Evolutionary conservation across 129 eudicot species (phyloP).

Genomic region (Arctium lappa): DNA sequence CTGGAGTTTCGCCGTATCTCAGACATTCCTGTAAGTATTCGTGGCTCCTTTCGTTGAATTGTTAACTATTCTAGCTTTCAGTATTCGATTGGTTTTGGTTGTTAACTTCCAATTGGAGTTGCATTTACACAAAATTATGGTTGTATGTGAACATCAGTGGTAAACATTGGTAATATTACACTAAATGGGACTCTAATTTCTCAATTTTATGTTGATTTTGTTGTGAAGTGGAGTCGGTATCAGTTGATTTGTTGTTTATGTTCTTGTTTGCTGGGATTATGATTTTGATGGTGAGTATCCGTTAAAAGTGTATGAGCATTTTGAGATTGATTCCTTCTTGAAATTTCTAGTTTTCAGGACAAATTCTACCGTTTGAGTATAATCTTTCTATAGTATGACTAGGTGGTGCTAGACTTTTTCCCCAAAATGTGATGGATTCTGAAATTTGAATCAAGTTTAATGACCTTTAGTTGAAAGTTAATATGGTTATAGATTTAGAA

Average conservation of each 20-base stretch:
- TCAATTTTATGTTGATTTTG: background rate
- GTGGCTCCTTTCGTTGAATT: background rate
- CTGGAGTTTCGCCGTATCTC: conserved; percentile 2
- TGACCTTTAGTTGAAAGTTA: no score
- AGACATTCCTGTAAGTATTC: conserved; percentile 6
- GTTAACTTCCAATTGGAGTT: background rate
- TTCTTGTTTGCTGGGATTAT: background rate
- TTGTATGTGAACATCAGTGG: background rate
- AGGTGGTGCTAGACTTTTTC: background rate
- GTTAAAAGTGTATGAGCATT: background rate
- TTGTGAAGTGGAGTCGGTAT: background rate
- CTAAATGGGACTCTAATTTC: background rate
- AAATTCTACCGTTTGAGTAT: background rate
- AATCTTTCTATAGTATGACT: background rate
- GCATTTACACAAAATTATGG: background rate
- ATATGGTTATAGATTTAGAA: no score
- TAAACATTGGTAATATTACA: background rate
- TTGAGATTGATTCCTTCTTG: background rate
- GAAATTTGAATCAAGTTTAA: no score
- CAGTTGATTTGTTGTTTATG: background rate
- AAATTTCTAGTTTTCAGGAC: background rate
- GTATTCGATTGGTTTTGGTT: background rate
- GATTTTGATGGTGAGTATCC: background rate
- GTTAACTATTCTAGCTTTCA: background rate
- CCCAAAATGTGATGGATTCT: no score